Conservation (phyloP, 1,284 basidiomycete species). For the Cronartium quercuum region DNA sequence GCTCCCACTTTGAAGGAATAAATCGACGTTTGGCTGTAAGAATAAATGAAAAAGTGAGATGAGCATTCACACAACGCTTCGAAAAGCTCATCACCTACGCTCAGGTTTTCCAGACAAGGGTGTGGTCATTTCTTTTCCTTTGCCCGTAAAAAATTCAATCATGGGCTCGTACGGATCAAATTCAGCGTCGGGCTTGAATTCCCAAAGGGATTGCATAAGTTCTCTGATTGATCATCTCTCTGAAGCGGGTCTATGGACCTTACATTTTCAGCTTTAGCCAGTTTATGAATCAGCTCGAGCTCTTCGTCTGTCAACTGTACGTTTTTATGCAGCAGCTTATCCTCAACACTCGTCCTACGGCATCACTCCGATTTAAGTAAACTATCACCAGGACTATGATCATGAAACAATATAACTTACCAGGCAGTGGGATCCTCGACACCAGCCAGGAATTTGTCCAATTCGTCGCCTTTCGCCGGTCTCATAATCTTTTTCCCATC, state of each 20-base stretch:
- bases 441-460: conserved; percentile 92
- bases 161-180: conserved; percentile 71
- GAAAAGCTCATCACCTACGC: conserved; percentile 49
- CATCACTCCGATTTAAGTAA: not conserved
- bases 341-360: conserved; percentile 79
- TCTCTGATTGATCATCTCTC: not conserved
- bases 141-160: conserved; percentile 94
- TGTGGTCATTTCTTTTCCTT: conserved; percentile 88
- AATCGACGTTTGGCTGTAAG: conserved; percentile 75
- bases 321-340: conserved; percentile 78
- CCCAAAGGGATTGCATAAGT: conserved; percentile 1
- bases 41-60: not conserved
- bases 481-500: conserved; percentile 89
- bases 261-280: conserved; percentile 85
- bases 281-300: conserved; percentile 84
- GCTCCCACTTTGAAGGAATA: conserved; percentile 99
- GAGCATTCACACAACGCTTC: not conserved
- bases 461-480: conserved; percentile 89
- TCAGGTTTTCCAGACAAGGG: conserved; percentile 85
- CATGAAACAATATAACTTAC: conserved; percentile 51
- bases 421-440: conserved; percentile 87
- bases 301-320: conserved; percentile 84
- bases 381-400: not conserved
- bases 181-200: conserved; percentile 30
- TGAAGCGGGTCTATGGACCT: conserved; percentile 67